Conservation (phyloP, 805 yeast species). For the Sungouiozyma intestinalis region DNA sequence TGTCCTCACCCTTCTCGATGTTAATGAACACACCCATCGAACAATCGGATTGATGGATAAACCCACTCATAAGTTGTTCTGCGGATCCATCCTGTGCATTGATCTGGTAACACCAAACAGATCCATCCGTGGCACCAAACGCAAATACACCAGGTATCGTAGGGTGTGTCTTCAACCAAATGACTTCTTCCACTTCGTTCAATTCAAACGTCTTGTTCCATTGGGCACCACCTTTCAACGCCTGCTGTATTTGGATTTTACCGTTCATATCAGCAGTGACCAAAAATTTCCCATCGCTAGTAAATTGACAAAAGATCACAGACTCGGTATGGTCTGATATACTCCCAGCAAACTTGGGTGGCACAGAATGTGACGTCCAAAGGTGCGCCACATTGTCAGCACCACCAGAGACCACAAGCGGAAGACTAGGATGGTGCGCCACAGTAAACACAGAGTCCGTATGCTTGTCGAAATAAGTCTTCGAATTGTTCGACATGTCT, state of each 20-base stretch:
- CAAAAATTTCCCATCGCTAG: constrained; percentile 68
- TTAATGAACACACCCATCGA: constrained; percentile 71
- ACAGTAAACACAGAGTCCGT: constrained; percentile 77
- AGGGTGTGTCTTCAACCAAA: constrained; percentile 79
- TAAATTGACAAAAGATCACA: constrained; percentile 74
- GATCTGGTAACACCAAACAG: constrained; percentile 86
- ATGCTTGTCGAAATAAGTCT: constrained; percentile 82
- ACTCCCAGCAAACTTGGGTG: constrained; percentile 70
- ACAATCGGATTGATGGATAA: constrained; percentile 71
- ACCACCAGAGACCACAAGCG: constrained; percentile 86
- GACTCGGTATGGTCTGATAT: constrained; percentile 80
- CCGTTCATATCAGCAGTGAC: constrained; percentile 96
- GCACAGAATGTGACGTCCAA: constrained; percentile 87
- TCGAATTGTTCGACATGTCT: constrained; percentile 83
- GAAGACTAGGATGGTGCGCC: constrained; percentile 75
- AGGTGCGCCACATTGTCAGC: constrained; percentile 84
- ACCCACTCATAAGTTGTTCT: constrained; percentile 68
- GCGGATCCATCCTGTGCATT: constrained; percentile 39
- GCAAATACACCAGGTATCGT: constrained; percentile 64
- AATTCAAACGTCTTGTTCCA: constrained; percentile 65
- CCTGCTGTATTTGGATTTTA: constrained; percentile 58
- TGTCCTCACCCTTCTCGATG: constrained; percentile 41
- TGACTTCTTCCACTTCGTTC: constrained; percentile 84
- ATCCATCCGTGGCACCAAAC: constrained; percentile 85
- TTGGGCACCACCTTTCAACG: constrained; percentile 67